phyloP scores from a whole-genome alignment of 805 yeast species.

The Ogataea methylovora region DNA sequence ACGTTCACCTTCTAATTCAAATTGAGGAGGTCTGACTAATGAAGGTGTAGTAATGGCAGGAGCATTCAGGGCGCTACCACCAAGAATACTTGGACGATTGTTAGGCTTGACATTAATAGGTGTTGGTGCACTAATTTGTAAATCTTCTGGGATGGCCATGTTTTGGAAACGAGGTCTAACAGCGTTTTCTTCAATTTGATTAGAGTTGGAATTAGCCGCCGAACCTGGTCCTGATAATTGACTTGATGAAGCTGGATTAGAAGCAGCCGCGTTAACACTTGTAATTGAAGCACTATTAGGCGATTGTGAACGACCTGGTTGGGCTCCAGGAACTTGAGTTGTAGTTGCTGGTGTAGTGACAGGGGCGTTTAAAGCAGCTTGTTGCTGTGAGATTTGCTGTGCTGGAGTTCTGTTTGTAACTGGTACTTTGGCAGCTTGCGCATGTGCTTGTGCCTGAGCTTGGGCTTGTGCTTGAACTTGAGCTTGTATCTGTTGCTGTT shows the following conservation, averaged over 20 bases:
- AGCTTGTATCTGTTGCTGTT: conserved; percentile 8
- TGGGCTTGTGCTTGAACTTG: conserved; percentile 7
- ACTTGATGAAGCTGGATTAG: conserved; percentile 5
- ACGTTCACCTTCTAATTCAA: conserved; percentile 74
- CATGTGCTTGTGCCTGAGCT: conserved; percentile 3
- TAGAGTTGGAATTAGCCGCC: conserved; percentile 4
- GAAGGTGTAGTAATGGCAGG: conserved; percentile 75
- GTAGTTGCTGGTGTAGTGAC: not conserved
- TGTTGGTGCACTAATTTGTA: conserved; percentile 57
- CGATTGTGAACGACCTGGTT: not conserved
- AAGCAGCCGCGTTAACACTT: not conserved
- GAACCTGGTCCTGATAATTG: conserved; percentile 5
- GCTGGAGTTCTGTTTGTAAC: conserved; percentile 2
- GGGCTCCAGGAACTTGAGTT: not conserved
- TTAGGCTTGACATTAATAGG: conserved; percentile 56
- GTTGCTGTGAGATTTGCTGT: conserved; percentile 3
- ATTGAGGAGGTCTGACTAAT: conserved; percentile 64
- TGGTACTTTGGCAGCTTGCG: conserved; percentile 6
- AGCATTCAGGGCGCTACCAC: conserved; percentile 71
- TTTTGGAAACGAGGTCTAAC: conserved; percentile 53
- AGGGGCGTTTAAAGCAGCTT: not conserved
- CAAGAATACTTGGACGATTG: conserved; percentile 74
- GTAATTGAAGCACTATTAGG: not conserved
- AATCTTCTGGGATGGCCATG: conserved; percentile 63
- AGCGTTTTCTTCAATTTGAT: conserved; percentile 21